These are phyloP conservation scores for Capsicum rhomboideum DNA, from an alignment of 257 asterid species.

Conservation along the genomic window DNA sequence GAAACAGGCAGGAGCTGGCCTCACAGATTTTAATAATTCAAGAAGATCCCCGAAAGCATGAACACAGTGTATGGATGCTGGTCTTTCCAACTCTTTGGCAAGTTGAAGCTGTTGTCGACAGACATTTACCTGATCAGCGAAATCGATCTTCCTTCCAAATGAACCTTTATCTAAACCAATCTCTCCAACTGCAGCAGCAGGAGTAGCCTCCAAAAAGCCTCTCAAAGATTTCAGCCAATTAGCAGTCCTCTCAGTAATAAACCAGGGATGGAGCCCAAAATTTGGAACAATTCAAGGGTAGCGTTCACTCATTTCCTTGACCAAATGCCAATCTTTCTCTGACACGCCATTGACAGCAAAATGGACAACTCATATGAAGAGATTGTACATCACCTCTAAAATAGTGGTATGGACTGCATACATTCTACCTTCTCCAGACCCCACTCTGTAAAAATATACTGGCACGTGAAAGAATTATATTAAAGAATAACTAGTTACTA, in stretches of 20 bases:
- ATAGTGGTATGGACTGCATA: too few relatives aligned
- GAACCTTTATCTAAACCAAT: constrained; percentile 95
- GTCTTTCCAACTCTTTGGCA: constrained; percentile 68
- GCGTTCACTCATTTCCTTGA: constrained; percentile 61
- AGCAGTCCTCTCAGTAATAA: constrained; percentile 54
- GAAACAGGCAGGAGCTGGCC: constrained; percentile 83
- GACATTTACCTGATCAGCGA: constrained; percentile 58
- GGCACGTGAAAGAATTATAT: too few relatives aligned
- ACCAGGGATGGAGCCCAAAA: constrained; percentile 93
- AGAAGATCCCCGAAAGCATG: constrained; percentile 87
- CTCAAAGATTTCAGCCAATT: constrained; percentile 58
- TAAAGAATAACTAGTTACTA: too few relatives aligned
- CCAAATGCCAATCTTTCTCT: constrained; percentile 92
- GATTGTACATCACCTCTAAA: too few relatives aligned
- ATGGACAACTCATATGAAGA: constrained; percentile 63
- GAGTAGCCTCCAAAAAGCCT: constrained; percentile 47
- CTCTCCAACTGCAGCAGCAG: constrained; percentile 92
- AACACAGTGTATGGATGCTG: constrained; percentile 92
- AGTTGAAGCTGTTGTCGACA: constrained; percentile 75
- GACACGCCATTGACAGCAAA: constrained; percentile 82
- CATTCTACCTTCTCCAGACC: too few relatives aligned
- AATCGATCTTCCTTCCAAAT: constrained; percentile 59
- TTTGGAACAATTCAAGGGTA: constrained; percentile 71
- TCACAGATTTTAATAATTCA: constrained; percentile 56
- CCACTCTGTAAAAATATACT: too few relatives aligned